Evolutionary conservation across 768 basidiomycete genomes (phyloP).

Genomic region (Coprinellus micaceus): DNA sequence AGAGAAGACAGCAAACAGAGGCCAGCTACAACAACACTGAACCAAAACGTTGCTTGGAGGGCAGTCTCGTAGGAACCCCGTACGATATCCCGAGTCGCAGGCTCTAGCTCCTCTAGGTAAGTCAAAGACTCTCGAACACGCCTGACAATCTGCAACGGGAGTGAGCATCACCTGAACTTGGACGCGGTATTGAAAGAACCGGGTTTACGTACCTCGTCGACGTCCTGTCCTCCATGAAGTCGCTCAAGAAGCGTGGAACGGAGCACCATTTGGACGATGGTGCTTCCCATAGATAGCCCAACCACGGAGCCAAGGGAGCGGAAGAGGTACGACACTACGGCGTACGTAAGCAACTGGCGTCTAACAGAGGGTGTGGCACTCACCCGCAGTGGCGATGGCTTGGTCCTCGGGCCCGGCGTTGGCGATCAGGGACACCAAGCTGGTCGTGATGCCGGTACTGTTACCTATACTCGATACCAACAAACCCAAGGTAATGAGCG

Average conservation of each 20-base stretch:
- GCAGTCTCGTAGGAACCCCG: conserved; percentile 42
- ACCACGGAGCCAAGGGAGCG: conserved; percentile 59
- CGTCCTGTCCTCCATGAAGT: conserved; percentile 39
- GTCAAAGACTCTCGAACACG: conserved; percentile 48
- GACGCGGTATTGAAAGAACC: not conserved
- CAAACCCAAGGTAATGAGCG: conserved; percentile 24
- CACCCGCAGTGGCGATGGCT: conserved; percentile 63
- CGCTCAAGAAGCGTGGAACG: conserved; percentile 38
- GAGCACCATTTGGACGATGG: conserved; percentile 51
- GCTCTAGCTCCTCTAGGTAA: conserved; percentile 43
- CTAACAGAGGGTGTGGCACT: conserved; percentile 7
- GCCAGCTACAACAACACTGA: conserved; percentile 39
- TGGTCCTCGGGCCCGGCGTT: conserved; percentile 61
- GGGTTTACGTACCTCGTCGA: conserved; percentile 46
- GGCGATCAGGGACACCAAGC: conserved; percentile 57
- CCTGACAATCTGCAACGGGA: conserved; percentile 48
- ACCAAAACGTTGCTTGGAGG: conserved; percentile 45
- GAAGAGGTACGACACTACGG: conserved; percentile 60
- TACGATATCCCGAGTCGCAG: conserved; percentile 33
- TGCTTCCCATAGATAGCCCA: conserved; percentile 53
- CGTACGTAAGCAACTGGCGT: not conserved
- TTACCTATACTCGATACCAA: conserved; percentile 36
- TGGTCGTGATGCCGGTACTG: conserved; percentile 51
- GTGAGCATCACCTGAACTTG: not conserved
- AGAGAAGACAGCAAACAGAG: conserved; percentile 41